These are phyloP conservation scores for Arachis monticola DNA, from an alignment of 331 rosid species.

Conservation along the genomic window DNA sequence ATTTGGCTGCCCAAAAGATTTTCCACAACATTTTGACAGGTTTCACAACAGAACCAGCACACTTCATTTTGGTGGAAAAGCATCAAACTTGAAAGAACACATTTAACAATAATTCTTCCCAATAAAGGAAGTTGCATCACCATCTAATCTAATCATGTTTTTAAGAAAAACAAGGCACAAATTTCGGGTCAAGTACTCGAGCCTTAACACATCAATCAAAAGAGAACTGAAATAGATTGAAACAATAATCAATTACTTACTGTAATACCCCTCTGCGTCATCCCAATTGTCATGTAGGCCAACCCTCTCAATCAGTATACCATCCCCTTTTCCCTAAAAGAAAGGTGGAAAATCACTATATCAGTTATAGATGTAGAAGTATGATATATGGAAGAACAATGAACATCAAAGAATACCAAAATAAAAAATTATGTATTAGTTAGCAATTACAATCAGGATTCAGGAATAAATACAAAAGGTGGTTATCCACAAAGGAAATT, in stretches of 20 bases:
- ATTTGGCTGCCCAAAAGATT: background rate
- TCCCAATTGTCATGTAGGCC: conserved; percentile 98
- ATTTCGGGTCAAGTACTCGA: background rate
- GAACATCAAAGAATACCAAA: conserved; percentile 12
- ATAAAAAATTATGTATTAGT: background rate
- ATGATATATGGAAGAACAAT: background rate
- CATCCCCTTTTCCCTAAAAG: conserved; percentile 82
- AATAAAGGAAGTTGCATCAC: background rate
- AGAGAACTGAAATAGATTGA: conserved; percentile 7
- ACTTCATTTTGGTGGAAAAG: background rate
- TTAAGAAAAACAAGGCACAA: conserved; percentile 6
- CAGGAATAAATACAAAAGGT: background rate
- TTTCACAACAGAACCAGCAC: background rate
- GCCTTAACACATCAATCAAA: conserved; percentile 24
- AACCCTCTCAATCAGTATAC: conserved; percentile 72
- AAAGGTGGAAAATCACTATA: conserved; percentile 14
- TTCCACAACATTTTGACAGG: conserved; percentile 21
- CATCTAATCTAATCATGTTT: background rate
- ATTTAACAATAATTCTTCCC: background rate
- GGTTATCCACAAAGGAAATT: conserved; percentile 1
- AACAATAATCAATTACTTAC: conserved; percentile 55
- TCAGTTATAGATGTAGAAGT: too few species aligned
- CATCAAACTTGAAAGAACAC: background rate
- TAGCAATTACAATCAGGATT: background rate
- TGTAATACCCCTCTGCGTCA: conserved; percentile 98